These are phyloP conservation scores for Yamadazyma epiphylla DNA, from an alignment of 1,139 yeast species.

Conservation along the genomic window DNA sequence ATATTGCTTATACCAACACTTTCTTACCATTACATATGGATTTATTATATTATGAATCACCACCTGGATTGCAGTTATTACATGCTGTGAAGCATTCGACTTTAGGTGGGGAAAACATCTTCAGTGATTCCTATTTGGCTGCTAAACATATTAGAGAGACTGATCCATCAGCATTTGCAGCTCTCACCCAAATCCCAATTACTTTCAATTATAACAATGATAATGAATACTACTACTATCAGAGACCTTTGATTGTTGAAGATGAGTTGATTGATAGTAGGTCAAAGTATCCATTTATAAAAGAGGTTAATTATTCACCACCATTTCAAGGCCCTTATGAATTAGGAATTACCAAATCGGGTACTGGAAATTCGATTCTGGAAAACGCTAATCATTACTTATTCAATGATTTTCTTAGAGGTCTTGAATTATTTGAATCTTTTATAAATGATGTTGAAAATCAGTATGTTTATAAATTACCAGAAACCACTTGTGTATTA, in stretches of 20 bases:
- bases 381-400: slow-evolving; percentile 22
- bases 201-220: slow-evolving; percentile 69
- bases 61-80: slow-evolving; percentile 76
- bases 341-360: slow-evolving; percentile 38
- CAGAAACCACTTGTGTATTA: slow-evolving; percentile 63
- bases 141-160: slow-evolving; percentile 49
- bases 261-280: slow-evolving; percentile 33
- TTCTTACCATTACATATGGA: slow-evolving; percentile 81
- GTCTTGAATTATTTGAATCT: slow-evolving; percentile 57
- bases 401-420: slow-evolving; percentile 56
- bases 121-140: slow-evolving; percentile 74
- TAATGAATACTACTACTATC: slow-evolving; percentile 59
- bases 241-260: slow-evolving; percentile 65
- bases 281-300: slow-evolving; percentile 38
- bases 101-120: slow-evolving; percentile 66
- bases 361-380: slow-evolving; percentile 5
- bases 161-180: slow-evolving; percentile 64
- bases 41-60: slow-evolving; percentile 73
- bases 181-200: slow-evolving; percentile 60
- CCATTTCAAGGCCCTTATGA: slow-evolving; percentile 85
- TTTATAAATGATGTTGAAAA: slow-evolving; percentile 53
- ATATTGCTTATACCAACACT: slow-evolving; percentile 68
- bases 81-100: slow-evolving; percentile 65
- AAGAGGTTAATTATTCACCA: slow-evolving; percentile 72
- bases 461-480: slow-evolving; percentile 53